phyloP scores from a whole-genome alignment of 2,329 filamentous ascomycete genomes.

The Claviceps paspali region DNA sequence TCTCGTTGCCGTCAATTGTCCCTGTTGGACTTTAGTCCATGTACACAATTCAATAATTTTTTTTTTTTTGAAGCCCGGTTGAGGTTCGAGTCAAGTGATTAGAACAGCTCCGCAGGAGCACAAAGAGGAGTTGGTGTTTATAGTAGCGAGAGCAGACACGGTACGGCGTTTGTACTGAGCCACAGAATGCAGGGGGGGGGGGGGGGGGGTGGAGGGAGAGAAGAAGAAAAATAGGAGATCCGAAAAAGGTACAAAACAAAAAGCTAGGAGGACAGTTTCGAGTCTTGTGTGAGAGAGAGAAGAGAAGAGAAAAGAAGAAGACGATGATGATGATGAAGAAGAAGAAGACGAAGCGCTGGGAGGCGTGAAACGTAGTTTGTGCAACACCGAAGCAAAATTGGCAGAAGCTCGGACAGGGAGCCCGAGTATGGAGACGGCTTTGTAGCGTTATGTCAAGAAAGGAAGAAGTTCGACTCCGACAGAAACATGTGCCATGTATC shows the following conservation, averaged over 20 bases:
- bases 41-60: neutral
- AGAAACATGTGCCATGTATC: neutral
- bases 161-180: neutral
- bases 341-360: conserved; percentile 8
- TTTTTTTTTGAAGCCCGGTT: neutral
- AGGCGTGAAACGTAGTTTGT: conserved; percentile 13
- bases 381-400: conserved; percentile 11
- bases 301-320: too few relatives aligned
- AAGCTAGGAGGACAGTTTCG: conserved; percentile 3
- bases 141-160: neutral
- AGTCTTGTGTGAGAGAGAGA: too few relatives aligned
- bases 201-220: too few relatives aligned
- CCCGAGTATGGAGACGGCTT: neutral
- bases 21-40: neutral
- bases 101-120: neutral
- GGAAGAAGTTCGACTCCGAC: conserved; percentile 7
- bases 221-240: conserved; percentile 1
- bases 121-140: neutral
- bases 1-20: conserved; percentile 1
- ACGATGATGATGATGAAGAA: too few relatives aligned
- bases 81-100: neutral
- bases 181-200: too few relatives aligned
- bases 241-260: neutral
- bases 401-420: conserved; percentile 5
- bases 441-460: conserved; percentile 1